phyloP scores from a whole-genome alignment of 1,139 yeast species.

The Debaryomycetaceae sp. region DNA sequence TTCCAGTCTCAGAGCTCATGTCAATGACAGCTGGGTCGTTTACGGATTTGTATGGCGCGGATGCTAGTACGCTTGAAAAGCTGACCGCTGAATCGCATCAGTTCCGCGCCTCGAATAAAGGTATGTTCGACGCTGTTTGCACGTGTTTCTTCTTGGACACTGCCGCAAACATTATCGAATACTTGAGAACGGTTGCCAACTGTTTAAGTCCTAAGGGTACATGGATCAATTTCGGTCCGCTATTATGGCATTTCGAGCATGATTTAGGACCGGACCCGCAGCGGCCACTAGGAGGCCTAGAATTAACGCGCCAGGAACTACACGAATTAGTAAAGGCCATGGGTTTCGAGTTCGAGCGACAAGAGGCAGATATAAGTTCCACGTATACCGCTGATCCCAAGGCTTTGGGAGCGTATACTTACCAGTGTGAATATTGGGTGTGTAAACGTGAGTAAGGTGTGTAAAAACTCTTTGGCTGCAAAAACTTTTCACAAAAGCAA shows the following conservation, averaged over 20 bases:
- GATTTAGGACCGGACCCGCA: conserved; percentile 19
- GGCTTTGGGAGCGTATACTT: conserved; percentile 47
- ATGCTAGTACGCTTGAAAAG: conserved; percentile 25
- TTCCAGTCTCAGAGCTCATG: conserved; percentile 46
- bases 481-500: conserved; percentile 1
- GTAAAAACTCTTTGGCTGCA: neutral
- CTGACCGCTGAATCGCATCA: conserved; percentile 23
- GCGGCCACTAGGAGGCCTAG: conserved; percentile 45
- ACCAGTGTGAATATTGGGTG: conserved; percentile 67
- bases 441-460: conserved; percentile 21
- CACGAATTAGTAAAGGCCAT: conserved; percentile 32
- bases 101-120: conserved; percentile 30
- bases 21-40: conserved; percentile 78
- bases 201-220: conserved; percentile 43
- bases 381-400: conserved; percentile 47
- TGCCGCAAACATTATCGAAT: conserved; percentile 60
- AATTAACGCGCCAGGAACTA: conserved; percentile 53
- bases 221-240: conserved; percentile 84
- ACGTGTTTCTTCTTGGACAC: conserved; percentile 81
- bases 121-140: conserved; percentile 41
- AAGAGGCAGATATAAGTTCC: conserved; percentile 33
- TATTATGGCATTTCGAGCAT: conserved; percentile 77
- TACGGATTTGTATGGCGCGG: conserved; percentile 61
- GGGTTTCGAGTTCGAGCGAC: conserved; percentile 45
- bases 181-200: conserved; percentile 46